A percentile compares a stretch with the other conserved stretches of the same genome.
phyloP scores from a whole-genome alignment of 257 asterid genomes.

The Solanum peruvianum region DNA sequence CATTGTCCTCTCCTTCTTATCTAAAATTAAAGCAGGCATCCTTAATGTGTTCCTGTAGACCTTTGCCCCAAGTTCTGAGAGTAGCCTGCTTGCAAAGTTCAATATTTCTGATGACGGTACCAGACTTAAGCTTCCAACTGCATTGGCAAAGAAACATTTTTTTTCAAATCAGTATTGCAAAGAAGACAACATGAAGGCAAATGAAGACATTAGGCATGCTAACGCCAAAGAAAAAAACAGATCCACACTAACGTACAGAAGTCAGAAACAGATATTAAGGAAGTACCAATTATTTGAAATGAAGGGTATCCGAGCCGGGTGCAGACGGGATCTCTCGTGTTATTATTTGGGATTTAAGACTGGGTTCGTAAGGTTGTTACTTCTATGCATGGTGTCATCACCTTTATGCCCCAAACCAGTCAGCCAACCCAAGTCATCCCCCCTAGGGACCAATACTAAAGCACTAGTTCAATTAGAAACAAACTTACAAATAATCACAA shows the following conservation, averaged over 20 bases:
- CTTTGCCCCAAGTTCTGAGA: slow-evolving; percentile 44
- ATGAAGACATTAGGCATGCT: not conserved
- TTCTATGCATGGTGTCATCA: not conserved
- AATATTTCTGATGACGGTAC: slow-evolving; percentile 48
- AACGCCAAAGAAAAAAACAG: not conserved
- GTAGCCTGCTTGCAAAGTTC: slow-evolving; percentile 38
- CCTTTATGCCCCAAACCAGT: not conserved
- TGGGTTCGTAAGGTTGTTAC: not conserved
- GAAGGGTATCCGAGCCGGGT: not conserved
- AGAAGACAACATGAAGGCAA: not conserved
- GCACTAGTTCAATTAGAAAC: not conserved
- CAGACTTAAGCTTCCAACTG: slow-evolving; percentile 51
- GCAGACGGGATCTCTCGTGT: not conserved
- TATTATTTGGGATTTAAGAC: not conserved
- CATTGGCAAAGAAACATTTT: slow-evolving; percentile 10
- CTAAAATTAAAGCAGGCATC: slow-evolving; percentile 88
- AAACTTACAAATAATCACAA: not conserved
- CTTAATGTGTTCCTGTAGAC: slow-evolving; percentile 48
- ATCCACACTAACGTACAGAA: not conserved
- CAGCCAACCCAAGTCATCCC: not conserved
- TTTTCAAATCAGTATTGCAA: not conserved
- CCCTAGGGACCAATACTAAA: not conserved
- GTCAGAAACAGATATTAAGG: not conserved
- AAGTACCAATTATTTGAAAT: not conserved
- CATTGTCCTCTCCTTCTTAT: slow-evolving; percentile 30